These are phyloP conservation scores for Mycosphaerelloides madeirae DNA, from an alignment of 2,329 filamentous ascomycete genomes.

Conservation along the genomic window DNA sequence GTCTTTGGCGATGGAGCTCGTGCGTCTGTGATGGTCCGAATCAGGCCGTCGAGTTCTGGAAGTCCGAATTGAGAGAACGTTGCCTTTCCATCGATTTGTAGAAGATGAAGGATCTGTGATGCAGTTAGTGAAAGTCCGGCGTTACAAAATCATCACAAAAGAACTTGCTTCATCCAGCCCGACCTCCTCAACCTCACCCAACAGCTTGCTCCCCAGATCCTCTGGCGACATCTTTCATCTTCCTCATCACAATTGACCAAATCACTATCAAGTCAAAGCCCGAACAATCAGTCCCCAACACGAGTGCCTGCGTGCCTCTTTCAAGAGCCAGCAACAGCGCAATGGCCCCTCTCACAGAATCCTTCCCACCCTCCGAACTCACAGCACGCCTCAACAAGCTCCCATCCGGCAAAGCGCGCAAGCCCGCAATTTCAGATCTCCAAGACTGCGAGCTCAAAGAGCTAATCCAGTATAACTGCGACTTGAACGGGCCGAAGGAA, in stretches of 20 bases:
- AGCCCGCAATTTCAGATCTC: conserved; percentile 47
- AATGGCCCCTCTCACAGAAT: conserved; percentile 55
- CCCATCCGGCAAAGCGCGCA: conserved; percentile 49
- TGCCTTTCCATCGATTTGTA: conserved; percentile 28
- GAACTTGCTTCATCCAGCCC: conserved; percentile 47
- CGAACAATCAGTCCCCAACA: neutral
- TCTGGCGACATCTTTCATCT: conserved; percentile 33
- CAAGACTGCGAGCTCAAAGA: conserved; percentile 53
- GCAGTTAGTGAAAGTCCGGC: conserved; percentile 3
- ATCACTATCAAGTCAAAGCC: conserved; percentile 2
- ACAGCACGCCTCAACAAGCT: conserved; percentile 48
- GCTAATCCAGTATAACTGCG: conserved; percentile 59
- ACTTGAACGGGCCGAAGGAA: conserved; percentile 44
- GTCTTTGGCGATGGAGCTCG: conserved; percentile 8
- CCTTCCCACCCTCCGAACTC: conserved; percentile 51
- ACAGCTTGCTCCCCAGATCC: conserved; percentile 50
- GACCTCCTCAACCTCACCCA: conserved; percentile 48
- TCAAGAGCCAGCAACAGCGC: conserved; percentile 1
- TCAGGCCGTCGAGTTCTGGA: conserved; percentile 42
- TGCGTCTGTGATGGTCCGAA: conserved; percentile 19
- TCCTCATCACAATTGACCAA: conserved; percentile 9
- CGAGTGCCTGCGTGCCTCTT: neutral
- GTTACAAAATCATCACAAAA: neutral
- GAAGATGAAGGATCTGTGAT: conserved; percentile 38
- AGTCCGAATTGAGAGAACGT: conserved; percentile 37